A percentile compares a stretch with the other conserved stretches of the same genome.
phyloP scores from a whole-genome alignment of 768 basidiomycete species.

The Amanita muscaria region DNA sequence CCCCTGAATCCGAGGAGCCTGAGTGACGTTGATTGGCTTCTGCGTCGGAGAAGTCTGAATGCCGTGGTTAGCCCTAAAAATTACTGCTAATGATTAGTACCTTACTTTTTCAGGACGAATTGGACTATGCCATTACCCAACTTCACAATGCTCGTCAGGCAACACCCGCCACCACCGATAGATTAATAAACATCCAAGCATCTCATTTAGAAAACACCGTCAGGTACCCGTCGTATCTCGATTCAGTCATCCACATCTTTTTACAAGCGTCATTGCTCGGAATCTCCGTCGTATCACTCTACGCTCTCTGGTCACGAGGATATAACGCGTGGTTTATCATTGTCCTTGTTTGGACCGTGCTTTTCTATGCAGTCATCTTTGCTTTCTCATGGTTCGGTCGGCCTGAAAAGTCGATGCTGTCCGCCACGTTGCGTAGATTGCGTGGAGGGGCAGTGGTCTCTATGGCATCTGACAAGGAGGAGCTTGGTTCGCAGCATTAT shows the following conservation, averaged over 20 bases:
- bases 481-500: slow-evolving; percentile 18
- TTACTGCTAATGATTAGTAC: too few species aligned
- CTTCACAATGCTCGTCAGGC: slow-evolving; percentile 38
- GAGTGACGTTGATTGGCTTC: slow-evolving; percentile 72
- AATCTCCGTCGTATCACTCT: slow-evolving; percentile 46
- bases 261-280: slow-evolving; percentile 53
- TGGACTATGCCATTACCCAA: slow-evolving; percentile 61
- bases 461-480: slow-evolving; percentile 20
- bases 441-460: slow-evolving; percentile 20
- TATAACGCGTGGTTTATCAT: slow-evolving; percentile 49
- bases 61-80: slow-evolving; percentile 44
- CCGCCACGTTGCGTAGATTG: slow-evolving; percentile 37
- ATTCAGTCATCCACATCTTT: slow-evolving; percentile 16
- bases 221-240: slow-evolving; percentile 1
- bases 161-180: slow-evolving; percentile 46
- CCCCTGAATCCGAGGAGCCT: slow-evolving; percentile 40
- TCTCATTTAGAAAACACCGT: slow-evolving; percentile 17
- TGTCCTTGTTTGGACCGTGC: slow-evolving; percentile 52
- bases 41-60: slow-evolving; percentile 62
- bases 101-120: slow-evolving; percentile 48
- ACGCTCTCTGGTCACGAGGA: slow-evolving; percentile 50
- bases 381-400: slow-evolving; percentile 48
- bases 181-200: background rate
- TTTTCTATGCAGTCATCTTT: slow-evolving; percentile 49
- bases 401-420: slow-evolving; percentile 49